Conservation (phyloP, 192 early-diverging fungal species). For the Entomortierella beljakovae region DNA sequence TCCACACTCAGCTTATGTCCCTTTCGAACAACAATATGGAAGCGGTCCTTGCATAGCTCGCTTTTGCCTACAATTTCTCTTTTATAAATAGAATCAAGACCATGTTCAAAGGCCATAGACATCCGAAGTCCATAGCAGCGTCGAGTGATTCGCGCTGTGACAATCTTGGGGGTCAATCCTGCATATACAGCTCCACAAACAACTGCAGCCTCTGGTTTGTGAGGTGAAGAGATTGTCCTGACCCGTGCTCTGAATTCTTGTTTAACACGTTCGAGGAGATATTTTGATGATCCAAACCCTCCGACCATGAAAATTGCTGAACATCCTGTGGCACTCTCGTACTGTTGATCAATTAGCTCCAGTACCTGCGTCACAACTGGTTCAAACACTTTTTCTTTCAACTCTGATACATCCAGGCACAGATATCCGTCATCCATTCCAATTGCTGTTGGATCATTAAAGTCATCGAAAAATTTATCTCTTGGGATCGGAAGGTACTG, state of each 20-base stretch:
- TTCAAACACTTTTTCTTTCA: too few species aligned
- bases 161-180: slow-evolving; percentile 49
- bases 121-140: slow-evolving; percentile 64
- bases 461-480: too few species aligned
- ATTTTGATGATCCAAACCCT: too few species aligned
- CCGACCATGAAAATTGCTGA: too few species aligned
- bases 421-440: too few species aligned
- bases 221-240: slow-evolving; percentile 29
- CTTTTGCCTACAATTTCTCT: slow-evolving; percentile 58
- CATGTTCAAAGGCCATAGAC: slow-evolving; percentile 58
- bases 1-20: slow-evolving; percentile 61
- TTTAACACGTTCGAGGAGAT: slow-evolving; percentile 24
- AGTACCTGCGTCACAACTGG: too few species aligned
- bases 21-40: slow-evolving; percentile 57
- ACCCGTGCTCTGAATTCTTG: slow-evolving; percentile 46
- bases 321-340: too few species aligned
- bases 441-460: too few species aligned
- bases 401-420: too few species aligned
- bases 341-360: too few species aligned
- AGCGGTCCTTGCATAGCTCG: slow-evolving; percentile 62
- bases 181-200: slow-evolving; percentile 52
- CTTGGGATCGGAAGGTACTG: too few species aligned
- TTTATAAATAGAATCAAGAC: slow-evolving; percentile 57
- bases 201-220: slow-evolving; percentile 28
- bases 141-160: slow-evolving; percentile 52